Percentiles rank a stretch among this genome's conserved stretches.
These are phyloP conservation scores for Candida tropicalis DNA, from an alignment of 1,139 yeast genomes.

Conservation along the genomic window DNA sequence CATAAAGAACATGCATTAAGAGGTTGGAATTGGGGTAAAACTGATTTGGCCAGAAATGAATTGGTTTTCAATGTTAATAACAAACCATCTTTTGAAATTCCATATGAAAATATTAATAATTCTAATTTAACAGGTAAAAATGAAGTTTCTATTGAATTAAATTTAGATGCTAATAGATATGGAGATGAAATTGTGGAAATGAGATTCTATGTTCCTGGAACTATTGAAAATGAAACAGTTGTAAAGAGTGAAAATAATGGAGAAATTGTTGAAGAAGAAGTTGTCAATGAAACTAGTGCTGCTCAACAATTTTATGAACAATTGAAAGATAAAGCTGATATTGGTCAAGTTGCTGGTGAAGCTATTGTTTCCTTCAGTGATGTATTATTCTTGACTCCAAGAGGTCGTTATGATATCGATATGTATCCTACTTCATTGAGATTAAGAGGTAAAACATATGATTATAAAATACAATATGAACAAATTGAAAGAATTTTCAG, in stretches of 20 bases:
- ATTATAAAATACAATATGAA: constrained; percentile 89
- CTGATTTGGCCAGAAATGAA: constrained; percentile 91
- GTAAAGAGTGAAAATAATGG: constrained; percentile 39
- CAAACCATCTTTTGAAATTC: constrained; percentile 89
- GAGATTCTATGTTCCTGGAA: constrained; percentile 91
- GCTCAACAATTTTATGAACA: constrained; percentile 90
- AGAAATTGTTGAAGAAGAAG: constrained; percentile 42
- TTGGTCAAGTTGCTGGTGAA: constrained; percentile 94
- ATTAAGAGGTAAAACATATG: constrained; percentile 96
- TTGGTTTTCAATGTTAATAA: constrained; percentile 83
- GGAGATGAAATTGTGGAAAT: constrained; percentile 97
- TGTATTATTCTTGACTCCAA: constrained; percentile 90
- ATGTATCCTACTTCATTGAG: constrained; percentile 88
- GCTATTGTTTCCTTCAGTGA: constrained; percentile 96
- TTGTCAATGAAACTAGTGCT: constrained; percentile 64
- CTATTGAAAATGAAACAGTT: constrained; percentile 50
- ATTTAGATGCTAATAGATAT: constrained; percentile 58
- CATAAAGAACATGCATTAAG: constrained; percentile 87
- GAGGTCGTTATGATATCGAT: constrained; percentile 98
- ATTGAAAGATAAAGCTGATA: constrained; percentile 91
- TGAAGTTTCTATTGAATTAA: constrained; percentile 90
- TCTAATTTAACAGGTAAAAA: constrained; percentile 91
- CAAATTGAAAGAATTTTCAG: constrained; percentile 90
- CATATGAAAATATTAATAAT: constrained; percentile 77
- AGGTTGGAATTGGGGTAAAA: constrained; percentile 99